These are phyloP conservation scores for Salinomyces thailandicus DNA, from an alignment of 2,329 filamentous ascomycete species.

Conservation along the genomic window DNA sequence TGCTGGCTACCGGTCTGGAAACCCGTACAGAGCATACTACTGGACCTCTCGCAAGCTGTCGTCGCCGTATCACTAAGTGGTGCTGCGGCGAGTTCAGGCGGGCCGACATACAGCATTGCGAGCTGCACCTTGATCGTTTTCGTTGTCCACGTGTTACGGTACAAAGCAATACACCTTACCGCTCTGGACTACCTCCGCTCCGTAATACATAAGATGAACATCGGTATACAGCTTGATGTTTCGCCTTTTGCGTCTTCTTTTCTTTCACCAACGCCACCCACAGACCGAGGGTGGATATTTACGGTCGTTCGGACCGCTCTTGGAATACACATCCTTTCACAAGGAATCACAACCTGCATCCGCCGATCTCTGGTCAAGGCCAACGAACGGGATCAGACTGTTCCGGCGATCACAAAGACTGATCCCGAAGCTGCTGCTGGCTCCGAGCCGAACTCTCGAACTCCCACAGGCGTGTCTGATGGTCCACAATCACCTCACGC, in stretches of 20 bases:
- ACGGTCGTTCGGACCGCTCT: constrained; percentile 24
- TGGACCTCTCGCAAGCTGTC: constrained; percentile 86
- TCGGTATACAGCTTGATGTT: constrained; percentile 21
- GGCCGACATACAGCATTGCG: constrained; percentile 60
- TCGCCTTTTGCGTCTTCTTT: constrained; percentile 21
- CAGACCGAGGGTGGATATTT: constrained; percentile 24
- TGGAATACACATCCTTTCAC: constrained; percentile 28
- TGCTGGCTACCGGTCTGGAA: constrained; percentile 76
- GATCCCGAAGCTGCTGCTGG: constrained; percentile 23
- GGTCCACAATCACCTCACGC: constrained; percentile 15
- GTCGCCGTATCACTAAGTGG: constrained; percentile 86
- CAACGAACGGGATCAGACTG: constrained; percentile 23
- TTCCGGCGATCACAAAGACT: constrained; percentile 20
- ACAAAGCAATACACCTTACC: constrained; percentile 38
- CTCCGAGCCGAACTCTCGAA: constrained; percentile 13
- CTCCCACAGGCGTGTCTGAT: constrained; percentile 12
- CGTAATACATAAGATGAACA: constrained; percentile 26
- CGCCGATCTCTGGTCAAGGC: constrained; percentile 26
- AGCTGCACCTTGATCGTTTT: constrained; percentile 60
- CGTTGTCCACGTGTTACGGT: constrained; percentile 40
- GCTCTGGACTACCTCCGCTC: constrained; percentile 29
- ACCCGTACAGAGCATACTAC: constrained; percentile 73
- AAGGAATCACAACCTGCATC: constrained; percentile 27
- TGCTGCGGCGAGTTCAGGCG: constrained; percentile 58
- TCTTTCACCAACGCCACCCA: constrained; percentile 16